Base-by-base conservation (phyloP, 2,329 filamentous ascomycete genomes). In the Cyphellophora attinorum region DNA sequence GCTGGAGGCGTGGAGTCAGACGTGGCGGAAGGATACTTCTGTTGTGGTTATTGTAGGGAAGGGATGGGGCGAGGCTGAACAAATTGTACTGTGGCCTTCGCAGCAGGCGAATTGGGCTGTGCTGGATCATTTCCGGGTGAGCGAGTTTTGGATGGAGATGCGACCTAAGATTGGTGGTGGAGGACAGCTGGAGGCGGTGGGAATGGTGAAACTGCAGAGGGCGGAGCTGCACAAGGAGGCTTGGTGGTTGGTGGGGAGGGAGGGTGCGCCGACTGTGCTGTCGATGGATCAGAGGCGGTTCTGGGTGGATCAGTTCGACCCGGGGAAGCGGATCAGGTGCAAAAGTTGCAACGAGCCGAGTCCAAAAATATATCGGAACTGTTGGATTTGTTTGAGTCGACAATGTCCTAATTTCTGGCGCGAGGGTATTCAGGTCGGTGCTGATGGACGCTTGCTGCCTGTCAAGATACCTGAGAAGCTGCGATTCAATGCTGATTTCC, bases 51-150 rank as follows among this genome's bases (percentile, higher is more conserved):
- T 25, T 8, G 21, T 25, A n/a, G 21, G 21, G 21, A 25, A n/a
- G 21, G 21, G 21, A 8, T 25, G 21, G 21, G 21, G 21, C 8
- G 8, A 8, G 21, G 21, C 8, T 25, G 21, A 25, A n/a, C 8
- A 25, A n/a, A 8, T 25, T 8, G 21, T 25, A 25, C 21, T n/a
- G 21, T 25, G 21, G 21, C 21, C 21, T 25, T 8, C 21, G 8
- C 8, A n/a, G 21, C 8, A 25, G 21, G n/a, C 8, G 21, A n/a
- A n/a, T 8, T 85, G 77, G 47, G 76, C 70, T 36, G 74, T 85
- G 0, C 61, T 86, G 27, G 79, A 66, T n/a, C 76, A 68, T 53
- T 86, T 83, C 51, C 72, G 76, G 31, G 61, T 82, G 10, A 81
- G 78, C 0, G 62, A 79, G 31, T 62, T 85, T 0, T 88, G 81